Base-by-base conservation (phyloP, 257 asterid genomes). In the Solanum tarijense region DNA sequence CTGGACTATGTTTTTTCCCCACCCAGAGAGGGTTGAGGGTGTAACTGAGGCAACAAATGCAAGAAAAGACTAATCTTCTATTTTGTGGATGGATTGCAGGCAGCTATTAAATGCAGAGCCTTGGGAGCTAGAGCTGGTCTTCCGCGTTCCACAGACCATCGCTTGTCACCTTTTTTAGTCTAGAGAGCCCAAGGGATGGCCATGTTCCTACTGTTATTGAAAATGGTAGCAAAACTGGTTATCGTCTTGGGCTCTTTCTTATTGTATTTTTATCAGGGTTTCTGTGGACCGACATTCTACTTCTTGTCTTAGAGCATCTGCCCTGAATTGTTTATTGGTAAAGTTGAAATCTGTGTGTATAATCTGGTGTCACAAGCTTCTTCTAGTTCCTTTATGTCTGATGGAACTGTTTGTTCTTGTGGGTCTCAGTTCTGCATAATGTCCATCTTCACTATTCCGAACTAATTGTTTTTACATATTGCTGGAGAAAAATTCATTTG, bases 71-170 rank as follows among this genome's bases (percentile, higher is more conserved):
- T 71, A 39, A 88, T 85, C 31, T 41, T 6, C 73, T n/a, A 16
- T 69, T 62, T 62, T 85, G 60, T 41, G 82, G 27, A n/a, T 79
- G 79, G 16, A 89, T 90, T 89, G 87, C 94, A 97, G 98, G 99
- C 98, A 20, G 99, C 96, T 74, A 91, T 94, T 52, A 92, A 94
- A 68, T 97, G 99, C 90, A 92, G 98, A 91, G 93, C 95, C 36
- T 87, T 97, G 91, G 99, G 99, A 86, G 99, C 99, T 48, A 90
- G 99, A 90, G 91, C 96, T 5, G 98, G 99, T 31, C 95, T 97
- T 89, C 99, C 99, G 16, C 85, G 16, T n/a, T 90, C 85, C 16
- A 86, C 94, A 4, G 96, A 97, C 90, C 93, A 93, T 90, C 98
- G 98, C 6, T 87, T 97, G 91, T 55, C 89, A 87, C 73, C 92